These are phyloP conservation scores for Colletotrichum simmondsii DNA, from an alignment of 2,329 filamentous ascomycete species.

Conservation along the genomic window DNA sequence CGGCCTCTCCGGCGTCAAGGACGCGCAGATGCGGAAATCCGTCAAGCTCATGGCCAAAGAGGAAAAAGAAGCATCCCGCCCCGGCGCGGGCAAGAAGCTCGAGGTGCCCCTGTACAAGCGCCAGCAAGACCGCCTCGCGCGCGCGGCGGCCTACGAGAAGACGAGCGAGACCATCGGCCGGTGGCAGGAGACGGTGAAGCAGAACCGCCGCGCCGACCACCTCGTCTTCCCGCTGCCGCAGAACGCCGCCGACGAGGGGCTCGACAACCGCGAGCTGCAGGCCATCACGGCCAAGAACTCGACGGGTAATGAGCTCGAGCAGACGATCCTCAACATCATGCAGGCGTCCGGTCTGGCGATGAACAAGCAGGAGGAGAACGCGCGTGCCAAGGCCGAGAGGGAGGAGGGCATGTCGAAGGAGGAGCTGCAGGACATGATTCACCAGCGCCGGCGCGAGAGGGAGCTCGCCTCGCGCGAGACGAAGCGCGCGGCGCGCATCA, in stretches of 20 bases:
- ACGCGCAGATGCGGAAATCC: slow-evolving; percentile 81
- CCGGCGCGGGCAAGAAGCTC: slow-evolving; percentile 72
- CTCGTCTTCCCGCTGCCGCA: slow-evolving; percentile 87
- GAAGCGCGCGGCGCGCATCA: slow-evolving; percentile 88
- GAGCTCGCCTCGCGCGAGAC: slow-evolving; percentile 91
- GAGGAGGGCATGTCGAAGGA: slow-evolving; percentile 77
- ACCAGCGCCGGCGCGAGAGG: slow-evolving; percentile 81
- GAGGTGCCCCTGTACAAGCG: slow-evolving; percentile 85
- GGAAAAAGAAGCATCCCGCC: slow-evolving; percentile 57
- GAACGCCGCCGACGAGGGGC: slow-evolving; percentile 70
- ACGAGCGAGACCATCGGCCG: slow-evolving; percentile 90
- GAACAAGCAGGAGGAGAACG: slow-evolving; percentile 53
- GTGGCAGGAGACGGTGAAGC: slow-evolving; percentile 96
- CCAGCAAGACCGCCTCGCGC: slow-evolving; percentile 87
- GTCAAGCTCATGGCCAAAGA: slow-evolving; percentile 79
- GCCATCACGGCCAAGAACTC: slow-evolving; percentile 73
- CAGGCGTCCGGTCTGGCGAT: slow-evolving; percentile 83
- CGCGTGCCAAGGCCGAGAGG: slow-evolving; percentile 71
- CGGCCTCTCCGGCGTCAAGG: slow-evolving; percentile 75
- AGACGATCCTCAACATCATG: slow-evolving; percentile 87
- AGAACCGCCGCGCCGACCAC: slow-evolving; percentile 91
- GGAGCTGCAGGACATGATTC: slow-evolving; percentile 77
- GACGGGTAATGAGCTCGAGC: slow-evolving; percentile 80
- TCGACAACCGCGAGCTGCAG: slow-evolving; percentile 71
- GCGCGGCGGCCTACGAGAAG: slow-evolving; percentile 85